Evolutionary conservation across 352 stramenopile genomes (phyloP), one percentile per base, ranked within the genome.

Genomic region (Phytophthora fragariaefolia): DNA sequence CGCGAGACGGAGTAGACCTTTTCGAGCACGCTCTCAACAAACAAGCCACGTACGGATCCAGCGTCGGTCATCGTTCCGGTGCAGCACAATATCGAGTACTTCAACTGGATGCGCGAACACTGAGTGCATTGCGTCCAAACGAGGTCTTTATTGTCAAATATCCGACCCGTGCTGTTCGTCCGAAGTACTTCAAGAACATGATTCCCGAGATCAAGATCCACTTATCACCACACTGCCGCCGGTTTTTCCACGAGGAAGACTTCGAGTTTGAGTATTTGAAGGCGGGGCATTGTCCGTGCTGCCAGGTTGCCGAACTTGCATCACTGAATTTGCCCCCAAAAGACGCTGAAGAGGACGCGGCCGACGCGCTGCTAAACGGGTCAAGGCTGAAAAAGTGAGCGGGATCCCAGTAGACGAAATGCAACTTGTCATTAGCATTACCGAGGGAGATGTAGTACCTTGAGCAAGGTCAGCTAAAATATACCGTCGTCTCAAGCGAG

Each of bases 211-310:
- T 98, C 68, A 91, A 95, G 59, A 90, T 98, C 34, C 79, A 96
- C 62, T 71, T 97, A 47, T 98, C 87, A 22, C 90, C 82, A 23
- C 79, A 93, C 53, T 98, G 95, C 70, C 89, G 93, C 47, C 82
- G 85, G 43, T 98, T 98, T 57, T 98, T 98, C 79, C 90, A 98
- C 74, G 90, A 98, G 59, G 90, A 98, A 71, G 93, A 98, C 74
- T 98, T 98, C 65, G 96, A 98, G 80, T 97, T 98, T 45, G 90
- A 93, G 49, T 95, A 97, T 62, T 79, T 98, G 22, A 93, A 89
- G 56, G 77, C 88, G 6, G 87, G 87, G 24, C 60, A 84, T 36
- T 98, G 95, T 66, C 93, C 91, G n/a, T 97, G 91, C 72, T 98
- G 90, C 50, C 86, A 92, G 30, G 61, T 91, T 4, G 22, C 67